phyloP scores from a whole-genome alignment of 116 monocot genomes.

The Dioscorea cayenensis region DNA sequence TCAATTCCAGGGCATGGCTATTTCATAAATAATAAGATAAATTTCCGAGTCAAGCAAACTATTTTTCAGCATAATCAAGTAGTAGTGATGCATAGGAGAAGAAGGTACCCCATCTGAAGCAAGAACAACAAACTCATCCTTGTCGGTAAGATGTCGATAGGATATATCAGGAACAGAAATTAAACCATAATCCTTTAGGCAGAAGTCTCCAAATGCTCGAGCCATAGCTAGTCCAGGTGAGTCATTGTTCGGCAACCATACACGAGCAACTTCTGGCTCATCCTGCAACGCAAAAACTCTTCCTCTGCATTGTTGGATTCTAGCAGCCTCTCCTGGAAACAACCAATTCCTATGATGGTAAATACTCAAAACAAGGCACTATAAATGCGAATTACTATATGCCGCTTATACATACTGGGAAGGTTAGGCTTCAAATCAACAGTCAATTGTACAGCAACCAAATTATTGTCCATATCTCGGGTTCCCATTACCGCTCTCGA shows the following conservation, averaged over 20 bases:
- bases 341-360: background rate
- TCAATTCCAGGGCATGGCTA: too few species aligned
- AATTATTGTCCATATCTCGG: slow-evolving; percentile 55
- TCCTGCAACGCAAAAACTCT: slow-evolving; percentile 72
- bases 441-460: slow-evolving; percentile 79
- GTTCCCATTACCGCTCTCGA: slow-evolving; percentile 82
- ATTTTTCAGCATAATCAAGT: background rate
- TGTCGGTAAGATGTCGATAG: slow-evolving; percentile 52
- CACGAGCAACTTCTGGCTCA: slow-evolving; percentile 68
- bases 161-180: slow-evolving; percentile 72
- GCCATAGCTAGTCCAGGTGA: slow-evolving; percentile 79
- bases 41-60: background rate
- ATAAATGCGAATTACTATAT: background rate
- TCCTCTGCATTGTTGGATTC: slow-evolving; percentile 69
- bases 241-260: slow-evolving; percentile 69
- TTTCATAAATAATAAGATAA: too few species aligned
- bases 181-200: slow-evolving; percentile 70
- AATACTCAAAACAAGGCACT: background rate
- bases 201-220: slow-evolving; percentile 80
- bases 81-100: slow-evolving; percentile 2
- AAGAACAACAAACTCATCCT: slow-evolving; percentile 73
- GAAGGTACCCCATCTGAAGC: slow-evolving; percentile 68
- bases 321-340: slow-evolving; percentile 62
- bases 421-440: slow-evolving; percentile 89
- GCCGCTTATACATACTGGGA: slow-evolving; percentile 43